phyloP scores from a whole-genome alignment of 345 rosid species.

The Xanthoceras sorbifolium region DNA sequence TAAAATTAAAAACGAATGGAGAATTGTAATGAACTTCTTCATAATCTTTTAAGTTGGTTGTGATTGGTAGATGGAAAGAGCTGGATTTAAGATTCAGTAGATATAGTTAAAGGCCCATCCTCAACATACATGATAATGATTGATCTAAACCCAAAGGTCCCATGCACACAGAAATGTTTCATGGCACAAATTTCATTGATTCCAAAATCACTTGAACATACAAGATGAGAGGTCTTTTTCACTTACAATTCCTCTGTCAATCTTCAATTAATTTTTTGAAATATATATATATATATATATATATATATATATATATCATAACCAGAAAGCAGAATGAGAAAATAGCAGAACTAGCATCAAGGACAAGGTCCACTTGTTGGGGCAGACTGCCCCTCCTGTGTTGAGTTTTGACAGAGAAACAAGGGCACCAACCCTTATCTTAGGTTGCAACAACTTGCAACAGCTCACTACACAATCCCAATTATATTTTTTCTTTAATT shows the following conservation, averaged over 20 bases:
- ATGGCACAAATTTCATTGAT: background rate
- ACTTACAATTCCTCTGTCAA: background rate
- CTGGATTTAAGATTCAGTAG: too few species aligned
- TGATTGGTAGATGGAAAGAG: too few species aligned
- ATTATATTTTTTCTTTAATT: background rate
- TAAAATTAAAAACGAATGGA: too few species aligned
- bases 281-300: too few species aligned
- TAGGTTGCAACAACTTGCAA: background rate
- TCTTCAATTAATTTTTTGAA: background rate
- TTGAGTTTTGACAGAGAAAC: background rate
- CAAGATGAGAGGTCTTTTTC: slow-evolving; percentile 20
- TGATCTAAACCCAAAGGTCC: slow-evolving; percentile 9
- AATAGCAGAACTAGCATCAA: background rate
- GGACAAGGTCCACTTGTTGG: slow-evolving; percentile 15
- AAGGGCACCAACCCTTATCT: background rate
- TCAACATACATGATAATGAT: slow-evolving; percentile 13
- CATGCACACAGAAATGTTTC: slow-evolving; percentile 18
- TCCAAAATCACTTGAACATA: slow-evolving; percentile 11
- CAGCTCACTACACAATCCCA: slow-evolving; percentile 9
- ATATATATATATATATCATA: too few species aligned
- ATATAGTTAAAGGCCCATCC: too few species aligned
- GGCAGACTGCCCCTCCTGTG: background rate
- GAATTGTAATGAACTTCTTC: too few species aligned
- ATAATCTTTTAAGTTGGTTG: too few species aligned
- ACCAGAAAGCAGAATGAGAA: background rate